Conservation (phyloP, 2,329 filamentous ascomycete genomes). For the Atkinsonella hypoxylon region DNA sequence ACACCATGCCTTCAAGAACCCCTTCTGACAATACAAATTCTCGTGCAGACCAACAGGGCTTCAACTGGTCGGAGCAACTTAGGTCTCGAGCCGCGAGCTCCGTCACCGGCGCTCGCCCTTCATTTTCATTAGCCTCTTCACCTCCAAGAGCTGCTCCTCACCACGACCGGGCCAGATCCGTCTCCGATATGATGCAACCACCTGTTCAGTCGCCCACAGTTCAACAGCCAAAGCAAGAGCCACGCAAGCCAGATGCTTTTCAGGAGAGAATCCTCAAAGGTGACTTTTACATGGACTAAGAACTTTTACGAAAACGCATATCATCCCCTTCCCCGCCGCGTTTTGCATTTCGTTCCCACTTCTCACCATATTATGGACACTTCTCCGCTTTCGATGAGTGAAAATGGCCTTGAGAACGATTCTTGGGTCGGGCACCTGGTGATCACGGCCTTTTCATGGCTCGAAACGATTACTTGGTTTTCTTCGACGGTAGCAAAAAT, state of each 20-base stretch:
- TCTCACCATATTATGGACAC: too few species aligned
- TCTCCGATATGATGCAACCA: slow-evolving; percentile 50
- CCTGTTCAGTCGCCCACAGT: slow-evolving; percentile 37
- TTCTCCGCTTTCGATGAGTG: neutral
- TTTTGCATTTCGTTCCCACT: neutral
- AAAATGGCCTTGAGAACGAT: neutral
- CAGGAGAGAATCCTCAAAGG: slow-evolving; percentile 96
- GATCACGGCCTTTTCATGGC: neutral
- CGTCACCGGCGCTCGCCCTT: slow-evolving; percentile 42
- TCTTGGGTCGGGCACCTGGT: neutral
- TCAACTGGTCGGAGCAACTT: slow-evolving; percentile 96
- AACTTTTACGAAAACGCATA: neutral
- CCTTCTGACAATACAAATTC: slow-evolving; percentile 51
- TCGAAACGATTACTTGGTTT: too few species aligned
- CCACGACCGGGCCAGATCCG: slow-evolving; percentile 59
- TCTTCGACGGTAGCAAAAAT: neutral
- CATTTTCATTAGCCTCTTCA: slow-evolving; percentile 44
- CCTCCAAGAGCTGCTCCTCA: slow-evolving; percentile 23
- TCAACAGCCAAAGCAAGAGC: slow-evolving; percentile 33
- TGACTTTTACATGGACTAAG: slow-evolving; percentile 92
- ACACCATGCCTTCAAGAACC: slow-evolving; percentile 41
- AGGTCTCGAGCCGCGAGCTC: slow-evolving; percentile 81
- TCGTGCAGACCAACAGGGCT: slow-evolving; percentile 69
- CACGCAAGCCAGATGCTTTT: slow-evolving; percentile 78
- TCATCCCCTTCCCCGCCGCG: neutral